Base-by-base conservation (phyloP, 139 green algal genomes). In the Pseudopediastrum boryanum region DNA sequence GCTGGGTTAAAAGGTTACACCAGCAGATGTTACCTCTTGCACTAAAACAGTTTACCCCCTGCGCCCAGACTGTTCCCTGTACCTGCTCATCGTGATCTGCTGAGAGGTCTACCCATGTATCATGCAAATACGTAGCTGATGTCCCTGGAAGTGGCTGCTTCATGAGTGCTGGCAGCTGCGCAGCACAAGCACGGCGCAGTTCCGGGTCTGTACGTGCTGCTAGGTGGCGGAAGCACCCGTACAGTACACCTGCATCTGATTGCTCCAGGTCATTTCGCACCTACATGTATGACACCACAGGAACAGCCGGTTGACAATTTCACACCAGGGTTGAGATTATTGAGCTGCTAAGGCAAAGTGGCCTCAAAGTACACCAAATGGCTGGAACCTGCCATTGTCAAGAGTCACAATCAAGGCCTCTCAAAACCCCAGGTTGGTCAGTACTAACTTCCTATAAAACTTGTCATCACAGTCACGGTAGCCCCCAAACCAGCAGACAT, bases 181-280 rank as follows among this genome's bases (percentile, higher is more conserved):
- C 36, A 2, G 74, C 74, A 39, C 61, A 73, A 13, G 43, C 43
- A 2, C 61, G 44, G 12, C 74, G 64, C 74, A 81, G 50, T 48
- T 73, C 74, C 33, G 29, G 46, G 46, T 81, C 62, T 42, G 74
- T 31, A 31, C 74, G 61, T 12, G 74, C 74, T 38, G 74, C 74
- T 16, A 81, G 62, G 35, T 81, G 74, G n/a, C 74, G 68, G 62
- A 81, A 81, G 35, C 74, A 81, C 36, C 74, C 35, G 36, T 81
- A 81, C 59, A 81, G 46, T 48, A 81, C 35, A 1, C 59, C 74
- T 44, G 61, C 62, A 52, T 81, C 74, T 21, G 59, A 71, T 4
- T 62, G 61, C 62, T 71, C 74, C 44, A 81, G 46, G 5, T 81
- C 44, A 43, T 73, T 44, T 4, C 44, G 43, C 6, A 81, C 25